phyloP scores from a whole-genome alignment of 2,329 filamentous ascomycete genomes.

The Zarea fungicola region DNA sequence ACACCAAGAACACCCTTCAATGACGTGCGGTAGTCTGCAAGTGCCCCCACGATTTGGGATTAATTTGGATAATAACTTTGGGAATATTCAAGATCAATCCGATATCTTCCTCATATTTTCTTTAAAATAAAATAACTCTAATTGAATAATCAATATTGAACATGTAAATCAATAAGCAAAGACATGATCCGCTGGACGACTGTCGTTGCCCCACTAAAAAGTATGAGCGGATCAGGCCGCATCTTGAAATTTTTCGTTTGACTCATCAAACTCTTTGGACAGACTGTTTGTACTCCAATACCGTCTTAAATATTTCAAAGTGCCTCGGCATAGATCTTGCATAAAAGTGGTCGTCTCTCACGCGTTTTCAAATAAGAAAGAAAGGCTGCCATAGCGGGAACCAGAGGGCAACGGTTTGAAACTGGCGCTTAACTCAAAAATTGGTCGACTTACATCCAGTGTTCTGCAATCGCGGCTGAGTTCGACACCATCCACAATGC shows the following conservation, averaged over 20 bases:
- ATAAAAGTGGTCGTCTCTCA: background rate
- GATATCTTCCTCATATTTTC: too few species aligned
- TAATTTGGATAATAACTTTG: too few species aligned
- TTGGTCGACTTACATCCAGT: slow-evolving; percentile 14
- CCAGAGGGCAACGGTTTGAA: background rate
- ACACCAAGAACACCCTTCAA: too few species aligned
- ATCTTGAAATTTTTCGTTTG: slow-evolving; percentile 12
- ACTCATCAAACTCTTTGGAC: background rate
- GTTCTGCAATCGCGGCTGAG: slow-evolving; percentile 6
- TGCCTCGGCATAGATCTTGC: background rate
- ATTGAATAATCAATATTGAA: too few species aligned
- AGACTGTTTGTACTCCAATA: background rate
- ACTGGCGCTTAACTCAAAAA: slow-evolving; percentile 6
- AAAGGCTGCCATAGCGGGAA: background rate
- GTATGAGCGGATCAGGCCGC: background rate
- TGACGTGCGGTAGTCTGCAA: too few species aligned
- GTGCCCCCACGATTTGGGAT: too few species aligned
- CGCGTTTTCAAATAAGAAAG: too few species aligned
- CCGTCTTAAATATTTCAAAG: background rate
- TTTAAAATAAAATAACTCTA: too few species aligned
- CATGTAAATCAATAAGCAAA: too few species aligned
- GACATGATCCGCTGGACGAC: too few species aligned
- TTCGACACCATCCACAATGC: slow-evolving; percentile 25
- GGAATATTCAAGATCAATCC: too few species aligned
- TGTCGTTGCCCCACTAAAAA: slow-evolving; percentile 15